Evolutionary conservation across 768 basidiomycete genomes (phyloP).

Genomic region (Rhodotorula kratochvilovae): DNA sequence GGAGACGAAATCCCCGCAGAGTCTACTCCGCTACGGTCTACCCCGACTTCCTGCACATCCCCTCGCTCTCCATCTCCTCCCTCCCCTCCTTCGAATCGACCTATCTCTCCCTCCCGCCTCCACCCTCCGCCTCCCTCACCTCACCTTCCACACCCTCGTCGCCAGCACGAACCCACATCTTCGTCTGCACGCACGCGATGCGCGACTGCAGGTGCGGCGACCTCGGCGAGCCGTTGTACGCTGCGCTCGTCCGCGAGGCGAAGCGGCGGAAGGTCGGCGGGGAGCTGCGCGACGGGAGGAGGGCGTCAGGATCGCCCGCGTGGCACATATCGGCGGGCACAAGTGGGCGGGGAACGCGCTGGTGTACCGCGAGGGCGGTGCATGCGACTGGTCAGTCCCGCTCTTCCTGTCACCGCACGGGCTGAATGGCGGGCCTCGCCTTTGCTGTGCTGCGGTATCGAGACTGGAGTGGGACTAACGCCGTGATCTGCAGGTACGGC

Average conservation of each 20-base stretch:
- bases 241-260: slow-evolving; percentile 29
- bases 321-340: slow-evolving; percentile 44
- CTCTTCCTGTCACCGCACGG: too few species aligned
- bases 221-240: slow-evolving; percentile 41
- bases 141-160: background rate
- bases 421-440: too few species aligned
- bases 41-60: slow-evolving; percentile 22
- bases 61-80: slow-evolving; percentile 9
- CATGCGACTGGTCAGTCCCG: slow-evolving; percentile 20
- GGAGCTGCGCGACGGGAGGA: slow-evolving; percentile 14
- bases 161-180: slow-evolving; percentile 31
- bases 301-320: slow-evolving; percentile 30
- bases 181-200: slow-evolving; percentile 44
- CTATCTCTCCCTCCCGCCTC: slow-evolving; percentile 8
- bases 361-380: slow-evolving; percentile 15
- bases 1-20: background rate
- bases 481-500: slow-evolving; percentile 44
- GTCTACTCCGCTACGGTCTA: slow-evolving; percentile 38
- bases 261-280: slow-evolving; percentile 26
- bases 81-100: slow-evolving; percentile 16
- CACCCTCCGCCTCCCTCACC: background rate
- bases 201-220: slow-evolving; percentile 45
- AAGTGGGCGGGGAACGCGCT: slow-evolving; percentile 35
- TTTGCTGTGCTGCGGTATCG: too few species aligned
- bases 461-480: too few species aligned